Base-by-base conservation (phyloP, 495 filamentous ascomycete genomes). In the Achaetomiella virescens region DNA sequence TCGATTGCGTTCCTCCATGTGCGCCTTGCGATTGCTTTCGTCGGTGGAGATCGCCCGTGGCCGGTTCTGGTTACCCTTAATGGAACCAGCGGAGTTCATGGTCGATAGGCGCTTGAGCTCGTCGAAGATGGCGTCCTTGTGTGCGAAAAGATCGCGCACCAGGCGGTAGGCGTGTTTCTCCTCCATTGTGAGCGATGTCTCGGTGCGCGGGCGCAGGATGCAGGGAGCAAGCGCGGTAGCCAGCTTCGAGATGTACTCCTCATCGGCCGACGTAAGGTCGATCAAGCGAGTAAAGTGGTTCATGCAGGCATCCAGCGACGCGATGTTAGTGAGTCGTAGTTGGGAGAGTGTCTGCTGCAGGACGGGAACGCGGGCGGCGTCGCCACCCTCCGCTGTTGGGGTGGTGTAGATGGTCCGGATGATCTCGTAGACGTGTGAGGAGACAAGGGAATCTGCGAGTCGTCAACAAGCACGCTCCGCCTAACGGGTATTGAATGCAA, bases 341-440 rank as follows among this genome's bases (percentile, higher is more conserved):
- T 96, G 91, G 42, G 90, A 91, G 60, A 97, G 85, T 0, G 93
- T 97, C 60, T 91, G 95, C 71, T 97, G 95, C 27, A 99, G 81
- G 61, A 97, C 89, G 52, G 92, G 88, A 57, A 97, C 81, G 42
- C 93, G 90, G 40, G 85, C 81, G 4, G 74, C 69, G 48, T 87
- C 84, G 18, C 78, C 78, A 10, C 73, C 68, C 52, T 91, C 87
- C 27, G 86, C 79, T 55, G 91, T 84, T 29, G 90, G 83, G 27
- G 88, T 90, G 48, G 84, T 86, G 72, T 99, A 99, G 54, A 97
- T 95, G 1, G 89, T 97, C 69, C 96, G 90, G 62, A 99, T 86
- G 67, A 99, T 97, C 77, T 99, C 93, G 70, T 99, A 99, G 57
- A 97, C 90, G 67, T 96, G 91, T 22, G 90, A 96, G 46, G 95